Percentiles rank a stretch among this genome's conserved stretches.
These are phyloP conservation scores for Suhomyces panamericanus DNA, from an alignment of 1,139 yeast genomes.

Conservation along the genomic window DNA sequence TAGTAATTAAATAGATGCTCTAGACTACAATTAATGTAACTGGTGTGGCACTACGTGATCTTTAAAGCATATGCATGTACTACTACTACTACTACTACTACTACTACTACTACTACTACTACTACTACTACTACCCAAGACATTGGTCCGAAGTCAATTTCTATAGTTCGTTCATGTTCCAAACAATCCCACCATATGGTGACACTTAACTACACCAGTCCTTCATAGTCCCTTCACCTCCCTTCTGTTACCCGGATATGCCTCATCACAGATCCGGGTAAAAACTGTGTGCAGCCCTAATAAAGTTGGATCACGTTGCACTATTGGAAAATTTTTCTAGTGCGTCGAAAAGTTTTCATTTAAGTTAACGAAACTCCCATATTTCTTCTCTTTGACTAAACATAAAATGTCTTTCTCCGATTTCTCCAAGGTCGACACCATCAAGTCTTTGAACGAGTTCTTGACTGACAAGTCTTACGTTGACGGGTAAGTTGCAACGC, in stretches of 20 bases:
- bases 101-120: too few species aligned
- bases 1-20: too few species aligned
- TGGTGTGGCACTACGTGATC: too few species aligned
- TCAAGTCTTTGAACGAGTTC: constrained; percentile 81
- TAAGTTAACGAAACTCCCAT: constrained; percentile 5
- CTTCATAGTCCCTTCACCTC: too few species aligned
- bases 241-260: neutral
- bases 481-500: constrained; percentile 72
- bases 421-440: constrained; percentile 77
- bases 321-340: constrained; percentile 9
- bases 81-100: too few species aligned
- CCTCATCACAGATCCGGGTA: neutral
- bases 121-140: too few species aligned
- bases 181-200: too few species aligned
- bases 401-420: constrained; percentile 69
- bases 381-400: neutral
- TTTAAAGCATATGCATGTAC: too few species aligned
- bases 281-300: neutral
- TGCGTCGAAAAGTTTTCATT: constrained; percentile 6
- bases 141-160: too few species aligned
- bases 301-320: constrained; percentile 11
- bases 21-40: too few species aligned
- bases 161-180: too few species aligned
- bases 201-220: too few species aligned
- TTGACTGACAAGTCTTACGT: constrained; percentile 91